phyloP scores from a whole-genome alignment of 495 filamentous ascomycete species.

The Acidiella bohemica region DNA sequence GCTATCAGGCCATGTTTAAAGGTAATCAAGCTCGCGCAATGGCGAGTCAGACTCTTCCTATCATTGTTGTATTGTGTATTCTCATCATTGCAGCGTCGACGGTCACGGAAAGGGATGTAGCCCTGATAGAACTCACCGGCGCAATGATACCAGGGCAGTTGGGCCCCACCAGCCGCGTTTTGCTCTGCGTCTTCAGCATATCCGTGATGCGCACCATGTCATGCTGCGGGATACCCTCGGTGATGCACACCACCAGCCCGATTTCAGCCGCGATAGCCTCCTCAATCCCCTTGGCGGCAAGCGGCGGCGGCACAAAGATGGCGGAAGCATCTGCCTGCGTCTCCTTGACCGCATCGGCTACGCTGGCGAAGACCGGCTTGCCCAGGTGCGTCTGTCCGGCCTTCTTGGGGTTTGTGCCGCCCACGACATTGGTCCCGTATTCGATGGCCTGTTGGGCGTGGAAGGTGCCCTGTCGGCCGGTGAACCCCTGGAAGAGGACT shows the following conservation, averaged over 20 bases:
- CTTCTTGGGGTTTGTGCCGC: constrained; percentile 98
- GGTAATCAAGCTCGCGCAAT: constrained; percentile 13
- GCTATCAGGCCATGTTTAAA: constrained; percentile 6
- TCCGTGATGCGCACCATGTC: constrained; percentile 99
- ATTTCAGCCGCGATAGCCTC: constrained; percentile 90
- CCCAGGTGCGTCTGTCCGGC: constrained; percentile 80
- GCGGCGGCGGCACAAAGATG: constrained; percentile 94
- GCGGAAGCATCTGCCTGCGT: constrained; percentile 84
- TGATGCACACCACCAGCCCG: constrained; percentile 90
- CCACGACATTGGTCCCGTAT: constrained; percentile 87
- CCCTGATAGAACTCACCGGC: constrained; percentile 39
- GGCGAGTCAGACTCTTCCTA: constrained; percentile 22
- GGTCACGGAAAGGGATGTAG: background rate
- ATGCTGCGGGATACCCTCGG: constrained; percentile 95
- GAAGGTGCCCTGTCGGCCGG: constrained; percentile 86
- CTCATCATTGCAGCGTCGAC: constrained; percentile 15
- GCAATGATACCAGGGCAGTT: constrained; percentile 99
- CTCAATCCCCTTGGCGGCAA: constrained; percentile 90
- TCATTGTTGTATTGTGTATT: constrained; percentile 11
- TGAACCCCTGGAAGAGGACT: constrained; percentile 96
- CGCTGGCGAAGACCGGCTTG: constrained; percentile 83
- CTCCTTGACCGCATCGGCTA: constrained; percentile 77
- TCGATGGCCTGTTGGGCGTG: constrained; percentile 93
- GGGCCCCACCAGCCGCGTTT: constrained; percentile 89
- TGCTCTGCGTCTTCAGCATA: constrained; percentile 93